Evolutionary conservation across 768 basidiomycete genomes (phyloP), one percentile per base, ranked within the genome.

Genomic region (Mycena sanguinolenta): DNA sequence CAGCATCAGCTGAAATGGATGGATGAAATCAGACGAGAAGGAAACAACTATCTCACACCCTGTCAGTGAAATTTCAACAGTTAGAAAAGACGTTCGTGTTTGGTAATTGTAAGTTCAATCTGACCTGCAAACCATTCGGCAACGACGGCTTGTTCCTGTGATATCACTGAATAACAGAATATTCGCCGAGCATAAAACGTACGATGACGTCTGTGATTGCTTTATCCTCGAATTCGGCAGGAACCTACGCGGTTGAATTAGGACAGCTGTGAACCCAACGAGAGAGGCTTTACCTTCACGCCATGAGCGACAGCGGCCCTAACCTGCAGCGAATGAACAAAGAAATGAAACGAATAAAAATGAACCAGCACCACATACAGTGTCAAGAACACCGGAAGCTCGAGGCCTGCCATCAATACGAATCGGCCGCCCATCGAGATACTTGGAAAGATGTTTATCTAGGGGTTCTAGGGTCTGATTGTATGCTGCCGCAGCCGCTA

Each of bases 41-140:
- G n/a, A 71, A 62, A 62, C 42, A 44, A 34, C 36, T 65, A 74
- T 63, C 76, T 77, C 65, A 87, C 86, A 87, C 79, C 86, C 86
- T 86, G 69, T 1, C 70, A 57, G 49, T 28, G 65, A 71, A n/a
- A 61, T 53, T 32, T 67, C 57, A 57, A 21, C 49, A 38, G 50
- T 70, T 49, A 58, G 71, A 75, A 39, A 71, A 30, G 65, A 17
- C n/a, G n/a, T n/a, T n/a, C n/a, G 30, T 42, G 62, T 25, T 34
- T 13, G 28, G 58, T 68, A 58, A 38, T 54, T 55, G 7, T 9
- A 25, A 7, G 16, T 17, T 23, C 46, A 21, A 13, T 66, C 72
- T 73, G 21, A 83, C 91, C 89, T 82, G 87, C 84, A 77, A 92
- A 95, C 93, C 94, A 95, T 78, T 96, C 94, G 57, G 85, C 86